Conservation (phyloP, 2,329 filamentous ascomycete species). For the Alternaria postmessia region DNA sequence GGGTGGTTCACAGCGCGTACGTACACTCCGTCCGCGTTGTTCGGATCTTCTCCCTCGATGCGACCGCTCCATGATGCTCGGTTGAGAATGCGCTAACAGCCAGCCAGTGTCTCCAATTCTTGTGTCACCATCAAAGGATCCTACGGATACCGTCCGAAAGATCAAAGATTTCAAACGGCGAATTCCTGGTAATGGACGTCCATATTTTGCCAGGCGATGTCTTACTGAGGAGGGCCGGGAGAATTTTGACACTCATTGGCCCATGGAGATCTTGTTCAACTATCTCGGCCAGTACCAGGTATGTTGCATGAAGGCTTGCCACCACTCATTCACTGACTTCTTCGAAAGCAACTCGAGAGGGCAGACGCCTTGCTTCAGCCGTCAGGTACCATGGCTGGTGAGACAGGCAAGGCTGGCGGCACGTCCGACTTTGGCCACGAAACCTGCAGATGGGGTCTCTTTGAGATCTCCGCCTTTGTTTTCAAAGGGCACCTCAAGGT, state of each 20-base stretch:
- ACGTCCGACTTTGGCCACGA: constrained; percentile 55
- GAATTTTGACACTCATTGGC: constrained; percentile 49
- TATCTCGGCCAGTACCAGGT: constrained; percentile 62
- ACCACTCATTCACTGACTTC: constrained; percentile 29
- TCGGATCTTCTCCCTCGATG: background rate
- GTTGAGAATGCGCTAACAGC: background rate
- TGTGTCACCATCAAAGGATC: constrained; percentile 33
- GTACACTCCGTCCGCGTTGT: constrained; percentile 28
- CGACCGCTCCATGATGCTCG: background rate
- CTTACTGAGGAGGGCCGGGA: constrained; percentile 42
- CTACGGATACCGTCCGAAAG: constrained; percentile 61
- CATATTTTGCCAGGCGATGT: constrained; percentile 56
- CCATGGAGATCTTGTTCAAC: constrained; percentile 67
- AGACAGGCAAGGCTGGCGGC: constrained; percentile 55
- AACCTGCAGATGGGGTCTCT: constrained; percentile 58
- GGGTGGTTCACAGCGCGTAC: constrained; percentile 66
- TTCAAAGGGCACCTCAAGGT: constrained; percentile 58
- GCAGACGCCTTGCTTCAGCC: constrained; percentile 55
- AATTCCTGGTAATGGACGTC: constrained; percentile 47
- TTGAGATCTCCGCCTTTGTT: constrained; percentile 62
- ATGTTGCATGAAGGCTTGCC: constrained; percentile 26
- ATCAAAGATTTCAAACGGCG: constrained; percentile 62
- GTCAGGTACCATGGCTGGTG: constrained; percentile 57
- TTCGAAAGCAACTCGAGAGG: constrained; percentile 55
- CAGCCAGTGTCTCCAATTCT: constrained; percentile 53